A percentile compares a stretch with the other conserved stretches of the same genome.
These are phyloP conservation scores for Trichocladium antarcticum DNA, from an alignment of 495 filamentous ascomycete genomes.

Conservation along the genomic window DNA sequence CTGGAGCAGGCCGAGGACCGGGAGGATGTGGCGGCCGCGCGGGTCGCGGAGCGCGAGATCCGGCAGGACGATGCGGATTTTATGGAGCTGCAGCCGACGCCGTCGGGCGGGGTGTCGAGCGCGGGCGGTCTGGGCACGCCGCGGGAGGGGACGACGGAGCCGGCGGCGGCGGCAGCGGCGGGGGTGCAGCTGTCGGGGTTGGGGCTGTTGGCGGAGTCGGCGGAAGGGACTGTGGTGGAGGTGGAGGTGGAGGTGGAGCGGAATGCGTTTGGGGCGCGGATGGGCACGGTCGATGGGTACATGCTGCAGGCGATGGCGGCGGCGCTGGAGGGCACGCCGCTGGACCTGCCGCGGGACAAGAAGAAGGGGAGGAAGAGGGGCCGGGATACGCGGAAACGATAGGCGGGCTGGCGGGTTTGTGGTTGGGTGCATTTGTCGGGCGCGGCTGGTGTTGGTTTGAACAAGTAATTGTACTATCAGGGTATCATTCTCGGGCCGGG, in stretches of 20 bases:
- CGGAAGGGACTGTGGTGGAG: conserved; percentile 12
- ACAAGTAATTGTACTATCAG: too few relatives aligned
- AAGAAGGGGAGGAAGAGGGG: conserved; percentile 45
- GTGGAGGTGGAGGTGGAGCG: conserved; percentile 34
- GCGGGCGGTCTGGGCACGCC: conserved; percentile 34
- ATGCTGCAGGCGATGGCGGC: conserved; percentile 68
- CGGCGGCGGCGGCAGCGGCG: too few relatives aligned
- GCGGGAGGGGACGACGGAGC: conserved; percentile 32
- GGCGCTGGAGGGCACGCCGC: conserved; percentile 64
- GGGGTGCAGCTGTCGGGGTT: conserved; percentile 26
- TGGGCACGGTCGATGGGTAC: conserved; percentile 68
- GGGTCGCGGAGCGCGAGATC: conserved; percentile 78
- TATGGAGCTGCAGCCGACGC: conserved; percentile 55
- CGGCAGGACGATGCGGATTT: conserved; percentile 87
- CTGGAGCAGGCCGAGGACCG: conserved; percentile 84
- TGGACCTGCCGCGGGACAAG: conserved; percentile 70
- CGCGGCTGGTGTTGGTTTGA: too few relatives aligned
- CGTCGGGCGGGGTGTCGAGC: conserved; percentile 36
- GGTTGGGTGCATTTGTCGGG: not conserved
- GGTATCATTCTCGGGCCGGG: too few relatives aligned
- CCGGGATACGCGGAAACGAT: conserved; percentile 13
- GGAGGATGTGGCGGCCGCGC: conserved; percentile 82
- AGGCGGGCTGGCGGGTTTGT: not conserved
- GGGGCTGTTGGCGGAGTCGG: conserved; percentile 33
- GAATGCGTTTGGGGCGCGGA: conserved; percentile 44